Base-by-base conservation (phyloP, 2,329 filamentous ascomycete genomes). In the Fusarium sp. region DNA sequence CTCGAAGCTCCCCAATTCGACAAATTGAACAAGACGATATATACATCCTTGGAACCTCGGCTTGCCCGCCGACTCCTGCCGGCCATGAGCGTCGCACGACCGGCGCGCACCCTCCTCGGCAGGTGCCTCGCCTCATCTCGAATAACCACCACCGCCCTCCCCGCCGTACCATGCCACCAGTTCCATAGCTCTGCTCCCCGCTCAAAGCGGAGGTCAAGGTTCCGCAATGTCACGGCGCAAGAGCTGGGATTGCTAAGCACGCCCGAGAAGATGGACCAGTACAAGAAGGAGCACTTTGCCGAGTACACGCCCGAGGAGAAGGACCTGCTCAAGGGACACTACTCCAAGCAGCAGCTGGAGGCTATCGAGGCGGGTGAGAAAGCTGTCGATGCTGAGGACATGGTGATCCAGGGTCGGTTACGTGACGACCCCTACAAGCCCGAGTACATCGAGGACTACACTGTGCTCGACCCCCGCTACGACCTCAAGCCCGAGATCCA, bases 391-490 rank as follows among this genome's bases (percentile, higher is more conserved):
- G 86, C 92, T 11, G 87, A 91, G 75, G 94, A 98, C 83, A 81
- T 98, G 80, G 87, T 92, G 48, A 87, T 90, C 37, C 93, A 97
- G 84, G 94, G 92, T 74, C 88, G 90, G 50, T 83, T 94, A 77
- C 92, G 95, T 71, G 88, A 86, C 64, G 95, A 97, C 81, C 88
- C 91, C 10, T 93, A 94, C 86, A 87, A 87, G 63, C 85, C 95
- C 59, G 87, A 90, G 71, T 97, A 97, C 82, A 85, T 96, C 65
- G 95, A 98, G 81, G 94, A 97, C 82, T 93, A 98, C 79, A 90
- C 93, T 69, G 89, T 89, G 67, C 88, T 96, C 73, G 90, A 94
- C 79, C 94, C 95, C 63, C 87, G 94, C 59, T 89, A 97, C 70
- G 96, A 98, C 85, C 89, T 92, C 81, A 90, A 86, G 82, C 89